Evolutionary conservation across 2,329 filamentous ascomycete genomes (phyloP).

Genomic region (Cyphellophora europaea): DNA sequence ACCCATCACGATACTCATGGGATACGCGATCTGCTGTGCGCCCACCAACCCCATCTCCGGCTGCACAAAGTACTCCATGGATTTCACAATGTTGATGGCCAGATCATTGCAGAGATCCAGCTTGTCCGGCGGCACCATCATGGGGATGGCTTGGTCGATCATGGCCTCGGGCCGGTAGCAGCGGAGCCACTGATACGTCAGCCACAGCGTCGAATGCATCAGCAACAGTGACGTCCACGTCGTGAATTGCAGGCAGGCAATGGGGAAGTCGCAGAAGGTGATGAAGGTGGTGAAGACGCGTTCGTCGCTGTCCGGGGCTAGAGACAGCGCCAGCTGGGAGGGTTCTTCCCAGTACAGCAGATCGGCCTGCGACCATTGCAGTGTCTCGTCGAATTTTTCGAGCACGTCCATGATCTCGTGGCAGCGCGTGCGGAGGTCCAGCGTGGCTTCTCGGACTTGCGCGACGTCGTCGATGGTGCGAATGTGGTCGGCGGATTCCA

Average conservation of each 20-base stretch:
- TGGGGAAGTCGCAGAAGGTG: constrained; percentile 6
- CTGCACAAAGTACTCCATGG: constrained; percentile 13
- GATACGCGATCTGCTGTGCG: constrained; percentile 7
- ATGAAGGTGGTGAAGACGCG: constrained; percentile 4
- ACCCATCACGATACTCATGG: constrained; percentile 6
- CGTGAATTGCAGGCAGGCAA: constrained; percentile 3
- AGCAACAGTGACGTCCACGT: constrained; percentile 2
- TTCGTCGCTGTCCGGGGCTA: constrained; percentile 2
- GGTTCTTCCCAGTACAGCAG: constrained; percentile 4
- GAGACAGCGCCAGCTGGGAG: constrained; percentile 1
- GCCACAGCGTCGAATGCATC: constrained; percentile 2
- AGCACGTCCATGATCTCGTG: neutral
- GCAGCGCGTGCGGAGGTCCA: neutral
- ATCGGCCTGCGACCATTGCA: neutral
- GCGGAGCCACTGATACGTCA: neutral
- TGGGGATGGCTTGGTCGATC: neutral
- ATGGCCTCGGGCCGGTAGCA: neutral
- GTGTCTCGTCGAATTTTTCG: neutral
- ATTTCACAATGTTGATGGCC: constrained; percentile 8
- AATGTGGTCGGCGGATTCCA: constrained; percentile 7
- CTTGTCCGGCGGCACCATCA: neutral
- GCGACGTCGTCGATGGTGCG: neutral
- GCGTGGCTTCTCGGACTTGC: neutral
- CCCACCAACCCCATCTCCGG: constrained; percentile 9
- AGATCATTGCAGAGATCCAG: neutral